A percentile compares a stretch with the other conserved stretches of the same genome.
Conservation (phyloP, 352 stramenopile genomes). For the Elongisporangium prolatum region DNA sequence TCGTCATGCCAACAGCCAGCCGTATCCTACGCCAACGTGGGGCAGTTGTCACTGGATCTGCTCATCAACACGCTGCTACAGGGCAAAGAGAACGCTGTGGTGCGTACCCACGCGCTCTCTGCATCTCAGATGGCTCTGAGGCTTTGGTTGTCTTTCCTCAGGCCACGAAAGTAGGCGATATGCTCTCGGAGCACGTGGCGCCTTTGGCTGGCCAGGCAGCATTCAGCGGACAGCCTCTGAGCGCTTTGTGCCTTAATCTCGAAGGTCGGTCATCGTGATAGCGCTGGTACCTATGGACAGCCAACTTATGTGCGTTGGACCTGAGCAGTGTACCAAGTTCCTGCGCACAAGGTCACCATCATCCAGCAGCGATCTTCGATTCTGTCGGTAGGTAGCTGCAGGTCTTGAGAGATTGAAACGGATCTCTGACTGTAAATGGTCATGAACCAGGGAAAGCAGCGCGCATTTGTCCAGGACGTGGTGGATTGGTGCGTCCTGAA, state of each 20-base stretch:
- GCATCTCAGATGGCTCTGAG: conserved; percentile 7
- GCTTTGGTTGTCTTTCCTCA: conserved; percentile 21
- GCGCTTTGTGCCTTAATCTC: conserved; percentile 68
- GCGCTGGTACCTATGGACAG: conserved; percentile 2
- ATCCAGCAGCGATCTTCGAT: conserved; percentile 68
- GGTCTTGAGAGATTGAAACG: too few relatives aligned
- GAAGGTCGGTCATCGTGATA: conserved; percentile 33
- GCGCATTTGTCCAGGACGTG: conserved; percentile 48
- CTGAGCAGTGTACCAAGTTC: conserved; percentile 57
- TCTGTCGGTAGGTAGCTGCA: conserved; percentile 24
- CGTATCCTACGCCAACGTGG: conserved; percentile 78
- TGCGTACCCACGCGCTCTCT: conserved; percentile 1
- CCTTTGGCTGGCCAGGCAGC: conserved; percentile 56
- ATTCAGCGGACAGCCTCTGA: conserved; percentile 33
- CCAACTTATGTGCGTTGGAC: not conserved
- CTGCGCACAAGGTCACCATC: conserved; percentile 57
- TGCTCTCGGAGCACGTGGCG: conserved; percentile 55
- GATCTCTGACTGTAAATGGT: too few relatives aligned
- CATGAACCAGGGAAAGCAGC: conserved; percentile 39
- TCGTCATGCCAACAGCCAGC: conserved; percentile 42
- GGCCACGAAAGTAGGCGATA: conserved; percentile 44
- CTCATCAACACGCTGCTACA: conserved; percentile 70
- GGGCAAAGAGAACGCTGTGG: conserved; percentile 21
- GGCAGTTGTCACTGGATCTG: conserved; percentile 74
- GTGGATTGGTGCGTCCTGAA: conserved; percentile 40